A percentile compares a stretch with the other conserved stretches of the same genome.
Evolutionary conservation across 192 early-diverging fungal genomes (phyloP).

Genomic region (Backusella macrospora): DNA sequence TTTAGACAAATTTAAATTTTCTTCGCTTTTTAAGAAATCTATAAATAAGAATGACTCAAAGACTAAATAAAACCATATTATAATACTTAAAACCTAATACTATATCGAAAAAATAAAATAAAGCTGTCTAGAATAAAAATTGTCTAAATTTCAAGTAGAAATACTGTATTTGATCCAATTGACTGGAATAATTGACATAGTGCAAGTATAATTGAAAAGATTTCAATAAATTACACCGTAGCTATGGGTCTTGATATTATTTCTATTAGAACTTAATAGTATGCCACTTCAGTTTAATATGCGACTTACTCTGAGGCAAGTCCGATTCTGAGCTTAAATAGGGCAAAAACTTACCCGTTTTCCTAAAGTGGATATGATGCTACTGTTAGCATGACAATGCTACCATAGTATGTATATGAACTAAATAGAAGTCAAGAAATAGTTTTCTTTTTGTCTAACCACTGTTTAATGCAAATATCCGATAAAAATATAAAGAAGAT

Average conservation of each 20-base stretch:
- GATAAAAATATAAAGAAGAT: neutral
- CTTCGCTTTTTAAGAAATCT: too few species aligned
- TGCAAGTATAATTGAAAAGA: conserved; percentile 13
- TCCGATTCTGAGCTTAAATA: too few species aligned
- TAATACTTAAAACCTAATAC: too few species aligned
- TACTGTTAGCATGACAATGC: neutral
- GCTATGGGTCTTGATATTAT: neutral
- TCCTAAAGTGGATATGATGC: too few species aligned
- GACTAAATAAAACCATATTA: too few species aligned
- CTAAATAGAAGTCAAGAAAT: neutral
- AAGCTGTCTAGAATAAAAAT: too few species aligned
- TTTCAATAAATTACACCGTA: neutral
- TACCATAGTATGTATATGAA: neutral
- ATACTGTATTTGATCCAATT: neutral
- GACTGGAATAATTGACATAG: conserved; percentile 25
- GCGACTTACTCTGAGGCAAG: too few species aligned
- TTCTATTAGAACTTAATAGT: conserved; percentile 10
- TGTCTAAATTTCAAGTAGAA: too few species aligned
- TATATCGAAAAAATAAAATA: too few species aligned
- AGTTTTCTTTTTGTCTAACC: conserved; percentile 20
- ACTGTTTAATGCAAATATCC: conserved; percentile 28
- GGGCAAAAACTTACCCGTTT: too few species aligned
- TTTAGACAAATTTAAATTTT: too few species aligned
- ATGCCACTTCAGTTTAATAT: conserved; percentile 34
- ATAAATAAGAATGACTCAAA: too few species aligned